phyloP scores from a whole-genome alignment of 768 basidiomycete species.

The Chalciporus sphaerocephalus region DNA sequence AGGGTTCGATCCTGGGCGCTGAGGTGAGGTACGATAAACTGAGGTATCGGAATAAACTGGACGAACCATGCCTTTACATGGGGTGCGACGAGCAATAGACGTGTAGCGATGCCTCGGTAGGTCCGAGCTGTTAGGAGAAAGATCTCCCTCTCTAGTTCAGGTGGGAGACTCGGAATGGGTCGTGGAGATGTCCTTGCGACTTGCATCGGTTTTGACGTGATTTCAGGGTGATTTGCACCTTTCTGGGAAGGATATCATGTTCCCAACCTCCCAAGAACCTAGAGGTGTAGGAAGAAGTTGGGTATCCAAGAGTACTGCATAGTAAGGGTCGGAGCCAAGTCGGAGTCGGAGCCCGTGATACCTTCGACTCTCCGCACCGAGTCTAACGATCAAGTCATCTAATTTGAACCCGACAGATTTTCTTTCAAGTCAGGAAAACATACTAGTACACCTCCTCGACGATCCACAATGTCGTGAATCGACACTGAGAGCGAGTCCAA shows the following conservation, averaged over 20 bases:
- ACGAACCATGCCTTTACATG: conserved; percentile 18
- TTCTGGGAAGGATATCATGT: not conserved
- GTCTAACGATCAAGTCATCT: too few species aligned
- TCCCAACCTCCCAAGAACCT: not conserved
- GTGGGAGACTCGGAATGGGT: conserved; percentile 17
- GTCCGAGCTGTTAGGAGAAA: conserved; percentile 13
- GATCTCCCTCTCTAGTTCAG: conserved; percentile 18
- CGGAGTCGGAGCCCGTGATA: too few species aligned
- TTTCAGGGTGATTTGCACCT: not conserved
- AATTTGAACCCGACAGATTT: too few species aligned
- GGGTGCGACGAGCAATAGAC: conserved; percentile 17
- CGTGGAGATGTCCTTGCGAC: not conserved
- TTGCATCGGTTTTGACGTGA: not conserved
- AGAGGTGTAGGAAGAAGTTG: not conserved
- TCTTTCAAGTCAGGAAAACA: too few species aligned
- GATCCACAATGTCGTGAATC: too few species aligned
- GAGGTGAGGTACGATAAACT: not conserved
- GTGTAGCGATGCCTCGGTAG: conserved; percentile 4
- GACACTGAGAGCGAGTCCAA: too few species aligned
- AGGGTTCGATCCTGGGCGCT: conserved; percentile 17
- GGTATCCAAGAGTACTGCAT: too few species aligned
- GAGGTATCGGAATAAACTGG: not conserved
- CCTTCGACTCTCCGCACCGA: too few species aligned
- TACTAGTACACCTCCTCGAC: too few species aligned
- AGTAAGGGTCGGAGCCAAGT: too few species aligned